A percentile compares a stretch with the other conserved stretches of the same genome.
These are phyloP conservation scores for Phytophthora idaei DNA, from an alignment of 352 stramenopile species.

Conservation along the genomic window DNA sequence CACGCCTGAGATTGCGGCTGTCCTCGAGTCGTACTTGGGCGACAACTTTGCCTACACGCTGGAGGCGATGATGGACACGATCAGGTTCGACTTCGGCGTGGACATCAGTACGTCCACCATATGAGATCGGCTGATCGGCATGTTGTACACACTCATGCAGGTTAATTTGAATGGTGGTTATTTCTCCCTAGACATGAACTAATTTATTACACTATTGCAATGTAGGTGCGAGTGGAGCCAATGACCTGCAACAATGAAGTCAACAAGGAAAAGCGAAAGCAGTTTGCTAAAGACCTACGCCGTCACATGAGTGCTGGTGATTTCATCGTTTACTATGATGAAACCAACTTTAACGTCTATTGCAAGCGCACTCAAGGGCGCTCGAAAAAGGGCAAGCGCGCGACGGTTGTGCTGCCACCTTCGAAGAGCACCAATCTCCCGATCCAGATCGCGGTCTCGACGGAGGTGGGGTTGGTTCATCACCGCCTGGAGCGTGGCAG, in stretches of 20 bases:
- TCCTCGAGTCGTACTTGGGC: not conserved
- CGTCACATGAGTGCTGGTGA: not conserved
- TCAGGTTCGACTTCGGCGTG: not conserved
- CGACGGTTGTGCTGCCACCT: no score
- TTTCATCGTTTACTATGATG: not conserved
- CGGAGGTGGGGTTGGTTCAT: no score
- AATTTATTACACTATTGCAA: no score
- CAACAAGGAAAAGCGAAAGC: not conserved
- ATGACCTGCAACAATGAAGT: not conserved
- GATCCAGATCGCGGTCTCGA: no score
- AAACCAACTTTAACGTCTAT: not conserved
- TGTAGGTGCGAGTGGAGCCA: not conserved
- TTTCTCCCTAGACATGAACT: no score
- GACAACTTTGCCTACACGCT: not conserved
- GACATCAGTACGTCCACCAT: not conserved
- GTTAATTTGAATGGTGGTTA: no score
- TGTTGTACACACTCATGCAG: not conserved
- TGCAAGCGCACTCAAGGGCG: not conserved
- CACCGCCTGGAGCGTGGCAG: no score
- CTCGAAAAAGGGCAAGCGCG: not conserved
- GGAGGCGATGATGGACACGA: not conserved
- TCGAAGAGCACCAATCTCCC: no score
- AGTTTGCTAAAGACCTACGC: not conserved
- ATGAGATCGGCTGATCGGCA: not conserved
- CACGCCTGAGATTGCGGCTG: no score